A percentile compares a stretch with the other conserved stretches of the same genome.
These are phyloP conservation scores for Atalantia buxifolia DNA, from an alignment of 345 rosid species.

Conservation along the genomic window DNA sequence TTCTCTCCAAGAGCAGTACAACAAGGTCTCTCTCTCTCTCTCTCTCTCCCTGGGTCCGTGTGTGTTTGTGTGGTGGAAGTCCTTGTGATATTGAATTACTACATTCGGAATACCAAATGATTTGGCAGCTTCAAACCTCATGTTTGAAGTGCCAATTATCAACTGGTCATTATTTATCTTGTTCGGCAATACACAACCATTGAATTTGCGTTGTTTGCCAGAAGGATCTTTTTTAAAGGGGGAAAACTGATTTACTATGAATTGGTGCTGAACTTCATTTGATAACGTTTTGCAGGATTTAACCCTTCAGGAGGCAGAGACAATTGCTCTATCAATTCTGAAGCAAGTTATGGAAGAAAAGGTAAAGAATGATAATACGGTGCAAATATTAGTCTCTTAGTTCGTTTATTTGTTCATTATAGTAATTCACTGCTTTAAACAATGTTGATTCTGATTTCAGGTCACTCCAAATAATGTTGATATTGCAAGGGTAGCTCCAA, in stretches of 20 bases:
- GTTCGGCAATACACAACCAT: not conserved
- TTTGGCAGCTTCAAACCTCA: not conserved
- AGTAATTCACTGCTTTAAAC: not conserved
- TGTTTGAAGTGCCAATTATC: not conserved
- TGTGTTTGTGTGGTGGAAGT: not conserved
- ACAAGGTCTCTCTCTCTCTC: conserved; percentile 48
- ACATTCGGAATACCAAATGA: not conserved
- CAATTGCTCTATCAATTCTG: conserved; percentile 78
- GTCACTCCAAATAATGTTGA: conserved; percentile 96
- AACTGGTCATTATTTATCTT: not conserved
- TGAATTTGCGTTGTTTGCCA: not conserved
- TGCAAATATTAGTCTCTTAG: not conserved
- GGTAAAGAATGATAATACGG: conserved; percentile 31
- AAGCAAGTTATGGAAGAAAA: conserved; percentile 99
- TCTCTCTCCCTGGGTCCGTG: no score
- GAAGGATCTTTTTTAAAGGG: no score
- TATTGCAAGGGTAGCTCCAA: conserved; percentile 84
- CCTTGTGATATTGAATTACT: not conserved
- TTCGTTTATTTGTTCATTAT: not conserved
- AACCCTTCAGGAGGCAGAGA: conserved; percentile 85
- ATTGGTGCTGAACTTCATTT: not conserved
- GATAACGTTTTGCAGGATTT: conserved; percentile 51
- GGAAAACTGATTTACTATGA: not conserved
- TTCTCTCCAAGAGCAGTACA: conserved; percentile 92
- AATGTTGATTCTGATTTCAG: conserved; percentile 30